A percentile compares a stretch with the other conserved stretches of the same genome.
Conservation (phyloP, 139 green algal species). For the Tetradesmus obliquus region DNA sequence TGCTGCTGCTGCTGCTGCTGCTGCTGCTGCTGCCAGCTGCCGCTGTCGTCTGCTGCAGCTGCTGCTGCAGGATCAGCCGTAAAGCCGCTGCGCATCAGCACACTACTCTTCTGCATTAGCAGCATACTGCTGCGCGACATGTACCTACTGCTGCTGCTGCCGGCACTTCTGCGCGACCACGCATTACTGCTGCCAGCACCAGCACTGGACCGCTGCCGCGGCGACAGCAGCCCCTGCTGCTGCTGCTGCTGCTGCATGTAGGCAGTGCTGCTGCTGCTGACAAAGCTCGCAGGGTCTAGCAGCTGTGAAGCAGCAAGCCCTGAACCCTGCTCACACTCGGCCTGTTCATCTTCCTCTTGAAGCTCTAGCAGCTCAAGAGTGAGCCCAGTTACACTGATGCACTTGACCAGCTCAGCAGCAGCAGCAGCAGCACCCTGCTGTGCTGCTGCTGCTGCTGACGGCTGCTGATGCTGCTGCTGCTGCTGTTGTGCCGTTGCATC, state of each 20-base stretch:
- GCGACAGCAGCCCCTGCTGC: neutral
- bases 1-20: slow-evolving; percentile 32
- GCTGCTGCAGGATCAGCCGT: neutral
- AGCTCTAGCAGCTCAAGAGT: slow-evolving; percentile 64
- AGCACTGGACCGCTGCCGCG: neutral
- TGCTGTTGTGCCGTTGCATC: slow-evolving; percentile 30
- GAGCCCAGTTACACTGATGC: slow-evolving; percentile 55
- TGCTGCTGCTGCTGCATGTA: neutral
- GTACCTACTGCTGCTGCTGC: slow-evolving; percentile 2
- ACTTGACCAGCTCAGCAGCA: slow-evolving; percentile 57
- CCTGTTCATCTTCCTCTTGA: neutral
- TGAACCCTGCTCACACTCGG: slow-evolving; percentile 24
- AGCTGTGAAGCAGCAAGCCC: slow-evolving; percentile 7
- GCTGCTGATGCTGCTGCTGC: slow-evolving; percentile 11
- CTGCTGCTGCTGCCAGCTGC: neutral
- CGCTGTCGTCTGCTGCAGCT: neutral
- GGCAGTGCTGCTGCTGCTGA: slow-evolving; percentile 3
- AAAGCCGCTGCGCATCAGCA: neutral
- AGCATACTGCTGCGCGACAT: slow-evolving; percentile 17
- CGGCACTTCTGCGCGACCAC: neutral
- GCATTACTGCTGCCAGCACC: neutral
- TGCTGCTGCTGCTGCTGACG: neutral
- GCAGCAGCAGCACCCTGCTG: neutral
- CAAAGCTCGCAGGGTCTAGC: neutral
- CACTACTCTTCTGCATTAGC: neutral